Base-by-base conservation (phyloP, 2,329 filamentous ascomycete genomes). In the Curvularia hawaiiensis region DNA sequence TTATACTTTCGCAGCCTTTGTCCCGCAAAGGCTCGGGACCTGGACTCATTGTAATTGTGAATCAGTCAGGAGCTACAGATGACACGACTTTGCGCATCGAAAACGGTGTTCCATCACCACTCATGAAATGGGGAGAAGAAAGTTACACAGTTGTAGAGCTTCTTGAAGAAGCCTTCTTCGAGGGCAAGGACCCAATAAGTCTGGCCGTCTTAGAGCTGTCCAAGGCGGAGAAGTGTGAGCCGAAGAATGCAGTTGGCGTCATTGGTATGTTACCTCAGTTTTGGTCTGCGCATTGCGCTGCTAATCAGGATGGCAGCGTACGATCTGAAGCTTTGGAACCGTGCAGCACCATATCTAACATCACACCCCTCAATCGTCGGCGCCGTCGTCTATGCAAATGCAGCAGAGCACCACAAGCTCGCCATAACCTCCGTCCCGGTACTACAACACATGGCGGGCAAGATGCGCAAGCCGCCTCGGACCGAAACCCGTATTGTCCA, bases 41-140 rank as follows among this genome's bases (percentile, higher is more conserved):
- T 28, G 41, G 41, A 28, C 41, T 44, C 16, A 44, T 44, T 44
- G 24, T 44, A 44, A 3, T 44, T 16, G 41, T 44, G 24, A 44
- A 16, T 44, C 24, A 44, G 22, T 44, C 41, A 28, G 41, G 41
- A n/a, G 41, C 41, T 44, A n/a, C 12, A 44, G n/a, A 44, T 28
- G 41, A 44, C 12, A 44, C 41, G 22, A 44, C 41, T 26, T 28
- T 44, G 41, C 41, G 41, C 22, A 44, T 44, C 41, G 41, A 44
- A 8, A 45, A 62, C 16, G 59, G 62, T 22, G 60, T 64, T 33
- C 62, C 62, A 20, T 62, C 60, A 24, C 54, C 53, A 26, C 35
- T 62, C 8, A 54, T 83, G 56, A 90, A 89, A 72, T 90, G 87
- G 87, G 86, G 86, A 0, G 87, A 90, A 69, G 87, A 90, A 69